Evolutionary conservation across 768 basidiomycete genomes (phyloP).

Genomic region (Trametes meyenii): DNA sequence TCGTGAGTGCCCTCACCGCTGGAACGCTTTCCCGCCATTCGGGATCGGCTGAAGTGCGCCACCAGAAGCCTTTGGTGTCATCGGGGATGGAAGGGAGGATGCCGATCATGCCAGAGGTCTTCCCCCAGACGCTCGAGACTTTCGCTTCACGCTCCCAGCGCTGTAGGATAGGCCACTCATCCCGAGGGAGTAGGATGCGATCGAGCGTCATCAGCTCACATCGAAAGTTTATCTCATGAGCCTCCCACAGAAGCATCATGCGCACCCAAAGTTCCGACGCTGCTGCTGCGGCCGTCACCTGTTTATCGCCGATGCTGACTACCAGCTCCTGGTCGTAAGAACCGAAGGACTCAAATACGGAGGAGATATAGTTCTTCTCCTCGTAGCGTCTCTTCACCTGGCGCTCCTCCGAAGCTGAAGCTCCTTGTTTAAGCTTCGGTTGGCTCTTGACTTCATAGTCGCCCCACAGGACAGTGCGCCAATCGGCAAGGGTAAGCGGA

Average conservation of each 20-base stretch:
- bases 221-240: neutral
- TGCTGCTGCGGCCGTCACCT: neutral
- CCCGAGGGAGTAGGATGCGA: neutral
- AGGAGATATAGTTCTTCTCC: neutral
- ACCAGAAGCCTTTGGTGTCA: neutral
- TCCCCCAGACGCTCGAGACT: neutral
- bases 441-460: neutral
- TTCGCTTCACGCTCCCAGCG: neutral
- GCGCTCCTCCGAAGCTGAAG: neutral
- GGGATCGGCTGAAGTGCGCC: neutral
- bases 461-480: constrained; percentile 6
- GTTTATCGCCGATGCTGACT: neutral
- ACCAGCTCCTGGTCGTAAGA: neutral
- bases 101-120: neutral
- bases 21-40: neutral
- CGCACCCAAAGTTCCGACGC: neutral
- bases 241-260: neutral
- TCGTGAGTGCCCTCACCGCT: neutral
- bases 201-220: neutral
- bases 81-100: neutral
- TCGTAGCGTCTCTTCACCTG: neutral
- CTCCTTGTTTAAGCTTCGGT: neutral
- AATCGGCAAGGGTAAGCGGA: constrained; percentile 5
- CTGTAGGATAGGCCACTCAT: neutral
- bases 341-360: neutral